Evolutionary conservation across 371 early-diverging fungal species (phyloP).

Genomic region (Mucor mucedo): DNA sequence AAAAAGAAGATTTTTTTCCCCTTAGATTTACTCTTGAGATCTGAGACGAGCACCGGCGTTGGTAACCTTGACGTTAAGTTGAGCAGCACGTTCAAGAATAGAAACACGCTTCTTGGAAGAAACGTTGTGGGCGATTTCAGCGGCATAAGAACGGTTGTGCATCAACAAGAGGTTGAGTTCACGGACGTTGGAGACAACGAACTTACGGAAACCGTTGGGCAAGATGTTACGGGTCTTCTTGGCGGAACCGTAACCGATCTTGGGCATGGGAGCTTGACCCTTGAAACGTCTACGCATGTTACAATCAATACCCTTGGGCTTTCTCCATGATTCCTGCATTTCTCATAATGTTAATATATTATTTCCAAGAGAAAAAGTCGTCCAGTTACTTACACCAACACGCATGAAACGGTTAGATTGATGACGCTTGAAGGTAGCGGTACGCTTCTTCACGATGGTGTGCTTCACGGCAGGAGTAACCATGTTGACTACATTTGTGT

Average conservation of each 20-base stretch:
- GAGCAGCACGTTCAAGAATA: conserved; percentile 97
- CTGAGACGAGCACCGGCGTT: conserved; percentile 97
- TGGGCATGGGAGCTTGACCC: conserved; percentile 99
- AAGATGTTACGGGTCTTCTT: conserved; percentile 94
- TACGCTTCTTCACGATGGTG: conserved; percentile 98
- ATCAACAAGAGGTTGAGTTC: conserved; percentile 98
- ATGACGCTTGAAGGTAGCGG: conserved; percentile 96
- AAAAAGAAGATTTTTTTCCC: too few species aligned
- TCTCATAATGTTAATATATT: not conserved
- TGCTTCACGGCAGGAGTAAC: conserved; percentile 90
- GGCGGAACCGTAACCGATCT: conserved; percentile 99
- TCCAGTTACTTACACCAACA: conserved; percentile 75
- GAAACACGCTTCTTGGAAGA: conserved; percentile 97
- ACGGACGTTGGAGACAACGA: conserved; percentile 91
- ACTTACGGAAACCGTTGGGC: conserved; percentile 99
- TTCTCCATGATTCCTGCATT: conserved; percentile 96
- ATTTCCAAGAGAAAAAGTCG: too few species aligned
- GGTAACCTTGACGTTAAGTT: conserved; percentile 97
- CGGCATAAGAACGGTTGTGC: conserved; percentile 99
- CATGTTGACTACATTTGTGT: conserved; percentile 54
- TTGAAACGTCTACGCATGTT: conserved; percentile 96
- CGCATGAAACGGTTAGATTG: conserved; percentile 99
- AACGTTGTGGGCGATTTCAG: conserved; percentile 98
- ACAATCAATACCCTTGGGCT: conserved; percentile 99
- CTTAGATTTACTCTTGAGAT: conserved; percentile 76